Evolutionary conservation across 2,329 filamentous ascomycete genomes (phyloP), one percentile per base, ranked within the genome.

Genomic region (Arthrobotrys pseudoclavata): DNA sequence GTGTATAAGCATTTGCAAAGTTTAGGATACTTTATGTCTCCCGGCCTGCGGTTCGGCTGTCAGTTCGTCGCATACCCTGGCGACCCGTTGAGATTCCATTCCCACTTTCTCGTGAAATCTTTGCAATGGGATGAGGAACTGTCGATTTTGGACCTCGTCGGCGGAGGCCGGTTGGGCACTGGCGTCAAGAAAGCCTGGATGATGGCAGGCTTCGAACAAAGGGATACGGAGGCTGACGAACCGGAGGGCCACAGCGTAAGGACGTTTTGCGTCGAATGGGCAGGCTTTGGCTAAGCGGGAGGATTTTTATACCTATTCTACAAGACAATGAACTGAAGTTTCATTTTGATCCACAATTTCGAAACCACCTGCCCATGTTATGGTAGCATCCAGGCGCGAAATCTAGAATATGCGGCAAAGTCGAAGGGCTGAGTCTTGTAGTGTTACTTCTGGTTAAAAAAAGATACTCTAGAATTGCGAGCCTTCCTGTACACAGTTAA

Each of bases 161-260:
- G 90, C 20, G 94, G 93, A 6, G 96, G 96, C 4, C 88, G 96
- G 80, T 84, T 99, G 79, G 96, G 94, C 0, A 98, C 96, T 1
- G 93, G 93, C 61, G 96, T 98, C 20, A 99, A 99, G 87, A 99
- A 99, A 84, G 92, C 93, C 0, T 97, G 94, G 81, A 85, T 99
- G 67, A 87, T 99, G 71, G 95, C 94, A 5, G 94, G 93, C 0
- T 86, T 88, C 81, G 85, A 87, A 67, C 47, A 45, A 31, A 6
- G 29, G 37, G 42, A 64, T 5, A 42, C 37, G 9, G 42, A 60
- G 7, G 42, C 26, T 10, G 66, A 48, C 18, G 69, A 83, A 7
- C 81, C 83, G 0, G 82, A 82, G 45, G 83, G 85, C 37, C 83
- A 82, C 10, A 80, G 83, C 15, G 86, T 95, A 22, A 87, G 92